These are phyloP conservation scores for Pythium monospermum DNA, from an alignment of 352 stramenopile species.

Conservation along the genomic window DNA sequence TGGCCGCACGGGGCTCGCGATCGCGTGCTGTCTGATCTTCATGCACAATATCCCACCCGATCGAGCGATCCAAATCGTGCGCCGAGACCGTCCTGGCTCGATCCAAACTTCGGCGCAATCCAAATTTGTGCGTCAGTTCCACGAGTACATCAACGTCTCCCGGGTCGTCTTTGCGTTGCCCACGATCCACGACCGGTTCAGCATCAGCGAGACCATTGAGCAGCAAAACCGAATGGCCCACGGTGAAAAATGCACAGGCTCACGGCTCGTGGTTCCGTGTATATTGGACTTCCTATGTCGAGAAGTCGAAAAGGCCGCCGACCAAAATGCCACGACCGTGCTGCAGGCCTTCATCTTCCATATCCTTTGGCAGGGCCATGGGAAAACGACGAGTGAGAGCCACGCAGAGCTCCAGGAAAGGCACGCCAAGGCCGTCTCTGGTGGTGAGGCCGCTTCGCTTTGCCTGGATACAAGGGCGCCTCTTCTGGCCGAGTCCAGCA, in stretches of 20 bases:
- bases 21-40: slow-evolving; percentile 83
- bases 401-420: slow-evolving; percentile 6
- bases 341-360: slow-evolving; percentile 17
- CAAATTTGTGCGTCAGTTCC: slow-evolving; percentile 72
- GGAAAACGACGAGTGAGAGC: neutral
- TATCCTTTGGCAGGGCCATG: slow-evolving; percentile 11
- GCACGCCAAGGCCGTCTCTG: slow-evolving; percentile 15
- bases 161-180: slow-evolving; percentile 72
- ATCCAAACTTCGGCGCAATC: slow-evolving; percentile 70
- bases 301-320: slow-evolving; percentile 33
- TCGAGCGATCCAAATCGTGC: slow-evolving; percentile 66
- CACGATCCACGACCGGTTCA: slow-evolving; percentile 71
- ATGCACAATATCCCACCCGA: slow-evolving; percentile 71
- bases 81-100: slow-evolving; percentile 64
- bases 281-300: slow-evolving; percentile 59
- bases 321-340: slow-evolving; percentile 16
- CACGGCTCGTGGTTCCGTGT: slow-evolving; percentile 35
- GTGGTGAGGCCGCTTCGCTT: slow-evolving; percentile 6
- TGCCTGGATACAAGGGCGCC: too few relatives aligned
- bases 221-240: slow-evolving; percentile 64
- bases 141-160: slow-evolving; percentile 66
- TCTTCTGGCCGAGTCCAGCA: too few relatives aligned
- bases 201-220: slow-evolving; percentile 50
- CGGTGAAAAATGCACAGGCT: slow-evolving; percentile 24
- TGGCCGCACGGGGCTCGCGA: slow-evolving; percentile 80